Conservation (phyloP, 78 protist genomes). For the Planoprotostelium fungivorum region DNA sequence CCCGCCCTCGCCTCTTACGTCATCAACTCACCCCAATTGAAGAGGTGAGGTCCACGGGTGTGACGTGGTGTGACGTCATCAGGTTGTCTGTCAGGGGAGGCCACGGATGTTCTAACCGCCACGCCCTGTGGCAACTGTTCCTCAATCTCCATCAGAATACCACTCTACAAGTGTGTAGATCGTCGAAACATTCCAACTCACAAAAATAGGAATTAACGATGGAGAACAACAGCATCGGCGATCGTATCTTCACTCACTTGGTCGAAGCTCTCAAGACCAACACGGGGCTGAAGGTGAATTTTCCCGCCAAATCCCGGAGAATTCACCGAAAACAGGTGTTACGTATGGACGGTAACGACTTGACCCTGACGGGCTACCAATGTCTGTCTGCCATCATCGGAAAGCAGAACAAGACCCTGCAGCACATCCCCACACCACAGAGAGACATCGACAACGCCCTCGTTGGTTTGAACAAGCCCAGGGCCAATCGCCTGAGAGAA, state of each 20-base stretch:
- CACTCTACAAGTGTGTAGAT: neutral
- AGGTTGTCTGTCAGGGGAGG: neutral
- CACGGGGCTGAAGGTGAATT: neutral
- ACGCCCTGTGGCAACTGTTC: neutral
- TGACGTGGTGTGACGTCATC: neutral
- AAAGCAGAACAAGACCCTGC: neutral
- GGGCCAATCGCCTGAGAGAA: neutral
- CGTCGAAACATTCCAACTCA: neutral
- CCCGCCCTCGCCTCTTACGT: slow-evolving; percentile 3
- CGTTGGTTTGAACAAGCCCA: neutral
- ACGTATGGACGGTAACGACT: neutral
- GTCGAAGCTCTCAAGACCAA: neutral
- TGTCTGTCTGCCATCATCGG: neutral
- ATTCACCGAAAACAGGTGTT: neutral
- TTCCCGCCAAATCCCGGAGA: too few relatives aligned
- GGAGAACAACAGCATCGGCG: neutral
- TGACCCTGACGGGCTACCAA: neutral
- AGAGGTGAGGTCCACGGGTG: neutral
- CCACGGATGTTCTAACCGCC: neutral
- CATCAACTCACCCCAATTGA: neutral
- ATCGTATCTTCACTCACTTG: neutral
- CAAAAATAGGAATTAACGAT: neutral
- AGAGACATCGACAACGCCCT: neutral
- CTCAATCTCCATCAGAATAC: neutral
- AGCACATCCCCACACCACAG: neutral